Percentiles rank a stretch among this genome's conserved stretches.
phyloP scores from a whole-genome alignment of 2,329 filamentous ascomycete species.

The Neonectria hederae region DNA sequence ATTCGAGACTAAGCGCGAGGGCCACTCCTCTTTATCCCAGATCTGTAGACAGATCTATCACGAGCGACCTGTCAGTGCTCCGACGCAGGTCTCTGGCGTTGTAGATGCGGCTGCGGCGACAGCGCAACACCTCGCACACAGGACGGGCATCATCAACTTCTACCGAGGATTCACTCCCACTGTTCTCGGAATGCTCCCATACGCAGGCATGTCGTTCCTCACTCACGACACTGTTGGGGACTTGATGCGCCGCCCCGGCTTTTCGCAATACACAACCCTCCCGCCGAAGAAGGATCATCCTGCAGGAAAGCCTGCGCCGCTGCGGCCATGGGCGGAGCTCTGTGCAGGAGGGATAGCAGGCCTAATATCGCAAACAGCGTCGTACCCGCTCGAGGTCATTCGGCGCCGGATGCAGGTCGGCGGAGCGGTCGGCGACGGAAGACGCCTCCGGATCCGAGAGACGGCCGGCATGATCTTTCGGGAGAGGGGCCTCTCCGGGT shows the following conservation, averaged over 20 bases:
- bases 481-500: constrained; percentile 81
- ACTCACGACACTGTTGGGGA: constrained; percentile 93
- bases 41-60: constrained; percentile 90
- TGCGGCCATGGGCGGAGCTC: constrained; percentile 89
- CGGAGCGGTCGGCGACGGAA: constrained; percentile 91
- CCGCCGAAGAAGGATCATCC: constrained; percentile 65
- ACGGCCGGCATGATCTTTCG: constrained; percentile 78
- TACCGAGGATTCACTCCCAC: constrained; percentile 95
- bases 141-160: constrained; percentile 83
- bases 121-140: constrained; percentile 61
- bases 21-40: constrained; percentile 73
- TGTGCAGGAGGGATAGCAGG: constrained; percentile 86
- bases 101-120: constrained; percentile 52
- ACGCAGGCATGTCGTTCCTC: constrained; percentile 94
- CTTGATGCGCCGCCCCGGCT: constrained; percentile 73
- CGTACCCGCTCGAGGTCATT: constrained; percentile 94
- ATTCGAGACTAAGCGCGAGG: constrained; percentile 86
- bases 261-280: constrained; percentile 80
- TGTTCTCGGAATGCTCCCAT: constrained; percentile 93
- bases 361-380: constrained; percentile 87
- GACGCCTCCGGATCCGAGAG: constrained; percentile 78
- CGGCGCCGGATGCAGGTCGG: constrained; percentile 95
- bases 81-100: constrained; percentile 46
- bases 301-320: constrained; percentile 71
- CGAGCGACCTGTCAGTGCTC: constrained; percentile 65